Evolutionary conservation across 2,329 filamentous ascomycete genomes (phyloP), one percentile per base, ranked within the genome.

Genomic region (Huntiella bhutanensis): DNA sequence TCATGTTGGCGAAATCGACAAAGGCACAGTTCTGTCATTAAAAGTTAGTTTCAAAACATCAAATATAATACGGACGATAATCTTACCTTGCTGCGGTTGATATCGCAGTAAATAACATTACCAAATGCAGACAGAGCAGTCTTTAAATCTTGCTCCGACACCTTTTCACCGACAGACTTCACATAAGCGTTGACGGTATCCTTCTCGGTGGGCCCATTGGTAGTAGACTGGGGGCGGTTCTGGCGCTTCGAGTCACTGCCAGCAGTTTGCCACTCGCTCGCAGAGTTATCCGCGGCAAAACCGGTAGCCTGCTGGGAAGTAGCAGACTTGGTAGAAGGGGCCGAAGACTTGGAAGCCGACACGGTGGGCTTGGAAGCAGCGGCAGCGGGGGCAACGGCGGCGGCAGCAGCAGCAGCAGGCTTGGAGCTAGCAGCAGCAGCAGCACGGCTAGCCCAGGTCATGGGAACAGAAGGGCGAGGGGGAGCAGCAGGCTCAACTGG

Each of bases 151-250:
- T 76, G 73, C 11, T 77, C 72, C 58, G 83, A 74, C 45, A 98
- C 79, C 64, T 86, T 87, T 33, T 93, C 86, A 43, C 79, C 88
- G 43, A 96, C 88, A 56, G 88, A 93, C 70, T 94, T 94, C 62
- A 98, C 85, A 62, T 95, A 96, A 15, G 82, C 91, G 54, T 86
- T 74, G 46, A 79, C 79, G 51, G 75, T 75, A 52, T 88, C 80
- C 57, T 84, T 81, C 57, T 87, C 82, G 41, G 65, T 59, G n/a
- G 65, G 62, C 19, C 69, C 61, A 43, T 67, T 68, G 47, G 75
- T 68, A 54, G 75, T 69, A 46, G 77, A 74, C 61, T 82, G 80
- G 44, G 73, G 74, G 52, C 84, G 77, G 56, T 78, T 80, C 60
- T 91, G 83, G 59, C 84, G 79, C 70, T 91, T 91, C 55, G 80